Evolutionary conservation across 2,329 filamentous ascomycete genomes (phyloP).

Genomic region (Huntiella omanensis): DNA sequence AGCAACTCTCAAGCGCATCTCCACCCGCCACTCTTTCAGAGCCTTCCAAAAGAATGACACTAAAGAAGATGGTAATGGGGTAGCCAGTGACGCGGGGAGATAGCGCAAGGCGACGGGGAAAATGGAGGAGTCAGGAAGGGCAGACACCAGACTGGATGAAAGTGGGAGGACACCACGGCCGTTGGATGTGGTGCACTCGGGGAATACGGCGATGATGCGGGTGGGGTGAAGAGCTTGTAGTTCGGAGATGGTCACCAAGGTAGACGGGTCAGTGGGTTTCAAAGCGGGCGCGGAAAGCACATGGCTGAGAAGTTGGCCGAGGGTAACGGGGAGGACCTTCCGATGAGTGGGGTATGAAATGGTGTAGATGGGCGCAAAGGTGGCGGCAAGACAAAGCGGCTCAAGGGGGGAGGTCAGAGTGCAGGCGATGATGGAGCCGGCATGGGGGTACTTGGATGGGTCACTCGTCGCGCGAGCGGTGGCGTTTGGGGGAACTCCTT

Average conservation of each 20-base stretch:
- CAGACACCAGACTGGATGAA: slow-evolving; percentile 54
- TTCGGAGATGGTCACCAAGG: slow-evolving; percentile 40
- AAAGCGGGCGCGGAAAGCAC: slow-evolving; percentile 45
- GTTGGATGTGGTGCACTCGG: slow-evolving; percentile 88
- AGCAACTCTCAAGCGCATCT: slow-evolving; percentile 77
- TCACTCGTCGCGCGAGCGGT: slow-evolving; percentile 47
- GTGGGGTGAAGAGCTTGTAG: slow-evolving; percentile 51
- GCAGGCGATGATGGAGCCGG: slow-evolving; percentile 67
- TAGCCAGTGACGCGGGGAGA: slow-evolving; percentile 61
- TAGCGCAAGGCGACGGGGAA: slow-evolving; percentile 87
- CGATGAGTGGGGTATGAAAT: slow-evolving; percentile 58
- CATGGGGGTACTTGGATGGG: slow-evolving; percentile 53
- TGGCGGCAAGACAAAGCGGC: slow-evolving; percentile 78
- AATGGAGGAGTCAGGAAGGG: slow-evolving; percentile 50
- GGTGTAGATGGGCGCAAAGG: slow-evolving; percentile 93
- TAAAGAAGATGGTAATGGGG: slow-evolving; percentile 19
- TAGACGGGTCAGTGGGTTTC: slow-evolving; percentile 25
- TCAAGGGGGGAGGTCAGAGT: slow-evolving; percentile 89
- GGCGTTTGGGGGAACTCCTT: slow-evolving; percentile 84
- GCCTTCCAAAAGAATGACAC: slow-evolving; percentile 75
- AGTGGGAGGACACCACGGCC: slow-evolving; percentile 76
- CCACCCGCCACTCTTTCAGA: slow-evolving; percentile 68
- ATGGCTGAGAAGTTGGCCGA: slow-evolving; percentile 54
- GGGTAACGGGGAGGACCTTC: slow-evolving; percentile 56
- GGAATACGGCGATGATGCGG: slow-evolving; percentile 70